A percentile compares a stretch with the other conserved stretches of the same genome.
Conservation (phyloP, 331 rosid genomes). For the Pyrus hybrid region DNA sequence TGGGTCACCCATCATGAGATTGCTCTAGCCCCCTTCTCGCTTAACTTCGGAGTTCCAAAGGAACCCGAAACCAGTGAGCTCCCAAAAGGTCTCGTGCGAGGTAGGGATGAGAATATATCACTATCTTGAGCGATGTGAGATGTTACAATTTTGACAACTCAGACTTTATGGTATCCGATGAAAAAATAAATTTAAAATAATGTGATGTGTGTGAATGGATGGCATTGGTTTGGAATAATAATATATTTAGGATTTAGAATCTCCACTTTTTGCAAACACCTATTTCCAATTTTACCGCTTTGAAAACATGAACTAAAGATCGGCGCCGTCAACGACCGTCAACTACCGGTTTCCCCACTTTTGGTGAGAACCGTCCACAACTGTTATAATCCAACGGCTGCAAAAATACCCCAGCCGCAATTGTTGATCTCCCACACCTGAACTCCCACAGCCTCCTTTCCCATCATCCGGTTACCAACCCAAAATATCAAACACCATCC, state of each 20-base stretch:
- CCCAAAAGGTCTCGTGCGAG: too few relatives aligned
- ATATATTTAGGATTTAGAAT: background rate
- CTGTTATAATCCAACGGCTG: slow-evolving; percentile 5
- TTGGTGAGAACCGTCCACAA: background rate
- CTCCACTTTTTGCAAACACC: background rate
- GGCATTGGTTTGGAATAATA: background rate
- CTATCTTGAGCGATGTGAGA: too few relatives aligned
- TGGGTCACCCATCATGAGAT: too few relatives aligned
- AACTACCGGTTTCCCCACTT: background rate
- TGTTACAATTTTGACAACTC: too few relatives aligned
- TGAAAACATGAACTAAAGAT: background rate
- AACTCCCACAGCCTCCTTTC: background rate
- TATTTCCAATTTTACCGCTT: background rate
- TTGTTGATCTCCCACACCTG: slow-evolving; percentile 10
- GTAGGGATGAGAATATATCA: too few relatives aligned
- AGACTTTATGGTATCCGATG: background rate
- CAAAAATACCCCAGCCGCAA: slow-evolving; percentile 23
- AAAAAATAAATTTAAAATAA: background rate
- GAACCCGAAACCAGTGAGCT: too few relatives aligned
- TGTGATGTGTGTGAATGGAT: background rate
- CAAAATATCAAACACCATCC: background rate
- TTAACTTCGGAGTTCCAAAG: too few relatives aligned
- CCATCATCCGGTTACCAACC: slow-evolving; percentile 2
- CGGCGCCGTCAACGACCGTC: slow-evolving; percentile 16
- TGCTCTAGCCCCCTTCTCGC: too few relatives aligned